Base-by-base conservation (phyloP, 148 eudicot genomes). In the Rhododendron ferrugineum region DNA sequence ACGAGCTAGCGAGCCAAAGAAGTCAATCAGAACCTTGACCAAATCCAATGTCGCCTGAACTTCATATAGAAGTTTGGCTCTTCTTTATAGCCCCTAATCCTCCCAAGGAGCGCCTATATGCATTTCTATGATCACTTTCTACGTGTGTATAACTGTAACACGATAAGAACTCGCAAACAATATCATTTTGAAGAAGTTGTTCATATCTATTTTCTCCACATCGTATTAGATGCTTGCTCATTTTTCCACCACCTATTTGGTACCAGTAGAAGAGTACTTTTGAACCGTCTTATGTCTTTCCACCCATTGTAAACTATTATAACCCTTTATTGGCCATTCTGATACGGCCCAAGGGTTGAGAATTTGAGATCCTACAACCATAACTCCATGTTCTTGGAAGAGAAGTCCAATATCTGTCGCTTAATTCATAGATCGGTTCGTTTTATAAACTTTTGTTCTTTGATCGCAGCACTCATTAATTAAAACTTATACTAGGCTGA, bases 1-100 rank as follows among this genome's bases (percentile, higher is more conserved):
- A 49, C 11, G 28, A 80, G 68, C 13, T 4, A 56, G 68, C 13
- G 8, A 56, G 52, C 47, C 20, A 46, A 79, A 82, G 46, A 47
- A 70, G 46, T 40, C 36, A 7, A 85, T 82, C 70, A 79, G 47
- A 79, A 82, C 56, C 72, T 82, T 22, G 26, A 68, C 72, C 22
- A 54, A 40, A 15, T 83, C 36, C 80, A 79, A 42, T 52, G 20
- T 54, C 58, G 1, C 42, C 34, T 52, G 46, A 62, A 85, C 34
- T 82, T 36, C 46, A n/a, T 30, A 44, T 22, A 66, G 28, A 54
- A 18, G 85, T 34, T 22, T n/a, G 52, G 26, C 49, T 23, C 20
- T 42, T 11, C 2, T 70, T 70, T 40, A 47, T 26, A 49, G 44
- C 32, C 70, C 13, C 1, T 62, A n/a, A 9, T n/a, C n/a, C 62